phyloP scores from a whole-genome alignment of 1,139 yeast genomes.

The Debaryomyces udenii region DNA sequence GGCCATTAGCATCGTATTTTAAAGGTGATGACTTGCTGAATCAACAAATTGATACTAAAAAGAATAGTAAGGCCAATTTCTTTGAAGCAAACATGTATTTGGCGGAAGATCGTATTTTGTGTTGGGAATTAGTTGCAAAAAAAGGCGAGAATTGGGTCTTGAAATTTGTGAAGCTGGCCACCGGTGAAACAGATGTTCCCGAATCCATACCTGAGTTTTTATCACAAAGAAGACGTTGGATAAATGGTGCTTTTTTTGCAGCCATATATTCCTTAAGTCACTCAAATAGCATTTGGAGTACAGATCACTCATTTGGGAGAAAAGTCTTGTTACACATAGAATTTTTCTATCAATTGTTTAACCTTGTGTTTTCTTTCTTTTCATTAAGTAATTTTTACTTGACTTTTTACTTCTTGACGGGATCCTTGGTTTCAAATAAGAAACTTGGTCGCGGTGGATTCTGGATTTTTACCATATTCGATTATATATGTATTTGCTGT shows the following conservation, averaged over 20 bases:
- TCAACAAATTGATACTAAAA: constrained; percentile 25
- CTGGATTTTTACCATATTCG: constrained; percentile 79
- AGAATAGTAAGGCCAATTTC: constrained; percentile 61
- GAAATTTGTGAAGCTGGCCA: constrained; percentile 89
- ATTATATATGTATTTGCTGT: constrained; percentile 78
- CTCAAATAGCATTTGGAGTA: constrained; percentile 77
- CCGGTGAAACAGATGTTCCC: constrained; percentile 98
- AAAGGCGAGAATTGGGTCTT: constrained; percentile 86
- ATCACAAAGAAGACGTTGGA: constrained; percentile 96
- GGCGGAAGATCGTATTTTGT: constrained; percentile 95
- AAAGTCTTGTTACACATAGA: constrained; percentile 82
- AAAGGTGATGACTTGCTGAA: constrained; percentile 75
- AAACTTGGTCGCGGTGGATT: constrained; percentile 74
- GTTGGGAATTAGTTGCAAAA: constrained; percentile 97
- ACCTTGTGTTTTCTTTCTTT: constrained; percentile 81
- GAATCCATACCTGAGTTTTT: constrained; percentile 88
- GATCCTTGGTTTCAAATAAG: constrained; percentile 63
- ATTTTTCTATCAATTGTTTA: constrained; percentile 77
- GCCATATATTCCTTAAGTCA: constrained; percentile 86
- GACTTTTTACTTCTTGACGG: constrained; percentile 91
- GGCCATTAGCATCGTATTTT: constrained; percentile 86
- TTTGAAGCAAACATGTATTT: constrained; percentile 96
- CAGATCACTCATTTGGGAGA: constrained; percentile 78
- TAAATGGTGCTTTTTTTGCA: constrained; percentile 96
- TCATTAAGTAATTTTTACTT: constrained; percentile 88